A percentile compares a stretch with the other conserved stretches of the same genome.
These are phyloP conservation scores for Pichia membranifaciens DNA, from an alignment of 805 yeast genomes.

Conservation along the genomic window DNA sequence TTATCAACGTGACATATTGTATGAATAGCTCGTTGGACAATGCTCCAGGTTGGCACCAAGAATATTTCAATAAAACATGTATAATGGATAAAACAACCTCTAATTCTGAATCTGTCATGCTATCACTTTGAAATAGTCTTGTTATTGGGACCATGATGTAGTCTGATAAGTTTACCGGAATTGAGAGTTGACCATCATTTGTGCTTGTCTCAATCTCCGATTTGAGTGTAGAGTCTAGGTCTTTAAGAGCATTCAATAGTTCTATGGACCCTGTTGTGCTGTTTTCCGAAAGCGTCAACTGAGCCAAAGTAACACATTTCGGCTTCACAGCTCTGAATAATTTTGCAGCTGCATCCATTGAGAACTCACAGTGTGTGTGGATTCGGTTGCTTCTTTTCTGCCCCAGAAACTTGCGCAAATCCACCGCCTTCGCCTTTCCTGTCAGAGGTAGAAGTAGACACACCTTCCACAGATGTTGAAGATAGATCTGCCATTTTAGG, in stretches of 20 bases:
- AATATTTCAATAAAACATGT: slow-evolving; percentile 36
- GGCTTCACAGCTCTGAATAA: slow-evolving; percentile 32
- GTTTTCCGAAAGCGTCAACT: slow-evolving; percentile 37
- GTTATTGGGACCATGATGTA: slow-evolving; percentile 59
- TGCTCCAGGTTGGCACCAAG: slow-evolving; percentile 40
- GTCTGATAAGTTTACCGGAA: slow-evolving; percentile 46
- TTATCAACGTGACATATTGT: slow-evolving; percentile 43
- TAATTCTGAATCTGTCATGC: slow-evolving; percentile 40
- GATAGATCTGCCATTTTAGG: too few species aligned
- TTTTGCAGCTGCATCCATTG: slow-evolving; percentile 8
- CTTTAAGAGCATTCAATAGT: slow-evolving; percentile 30
- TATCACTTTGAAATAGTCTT: slow-evolving; percentile 42
- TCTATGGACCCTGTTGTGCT: slow-evolving; percentile 28
- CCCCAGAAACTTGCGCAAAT: too few species aligned
- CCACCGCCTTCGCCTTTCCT: too few species aligned
- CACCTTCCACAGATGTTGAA: too few species aligned
- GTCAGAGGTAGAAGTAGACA: too few species aligned
- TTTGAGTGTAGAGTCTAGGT: slow-evolving; percentile 22
- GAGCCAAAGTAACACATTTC: slow-evolving; percentile 39
- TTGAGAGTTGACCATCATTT: slow-evolving; percentile 2
- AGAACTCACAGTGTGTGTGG: too few species aligned
- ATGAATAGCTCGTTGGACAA: slow-evolving; percentile 34
- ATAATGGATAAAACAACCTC: slow-evolving; percentile 43
- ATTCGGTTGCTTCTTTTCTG: too few species aligned
- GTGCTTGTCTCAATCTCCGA: too few species aligned